phyloP scores from a whole-genome alignment of 768 basidiomycete genomes.

The Hericium rajendrae region DNA sequence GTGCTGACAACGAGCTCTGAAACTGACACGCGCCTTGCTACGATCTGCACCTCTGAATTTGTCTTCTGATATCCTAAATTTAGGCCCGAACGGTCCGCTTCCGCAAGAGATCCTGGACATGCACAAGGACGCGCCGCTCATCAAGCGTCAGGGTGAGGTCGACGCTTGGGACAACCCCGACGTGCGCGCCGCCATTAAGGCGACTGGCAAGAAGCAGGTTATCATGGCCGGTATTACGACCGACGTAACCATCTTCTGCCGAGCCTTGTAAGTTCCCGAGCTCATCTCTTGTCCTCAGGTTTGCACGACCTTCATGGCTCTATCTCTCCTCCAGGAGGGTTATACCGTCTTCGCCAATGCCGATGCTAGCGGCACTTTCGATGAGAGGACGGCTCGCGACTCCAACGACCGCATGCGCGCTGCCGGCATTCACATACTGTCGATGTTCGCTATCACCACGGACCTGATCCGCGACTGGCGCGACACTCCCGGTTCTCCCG shows the following conservation, averaged over 20 bases:
- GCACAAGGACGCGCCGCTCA: slow-evolving; percentile 34
- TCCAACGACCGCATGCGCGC: slow-evolving; percentile 40
- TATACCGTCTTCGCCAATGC: slow-evolving; percentile 39
- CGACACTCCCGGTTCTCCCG: slow-evolving; percentile 31
- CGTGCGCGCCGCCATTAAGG: slow-evolving; percentile 35
- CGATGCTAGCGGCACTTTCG: slow-evolving; percentile 36
- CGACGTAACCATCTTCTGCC: slow-evolving; percentile 25
- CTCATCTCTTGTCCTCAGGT: slow-evolving; percentile 22
- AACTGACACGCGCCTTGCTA: slow-evolving; percentile 21
- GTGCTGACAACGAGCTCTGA: slow-evolving; percentile 37
- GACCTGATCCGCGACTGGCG: slow-evolving; percentile 47
- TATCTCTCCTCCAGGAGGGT: slow-evolving; percentile 35
- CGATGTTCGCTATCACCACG: slow-evolving; percentile 32
- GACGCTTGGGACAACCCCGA: slow-evolving; percentile 43
- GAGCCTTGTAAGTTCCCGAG: background rate
- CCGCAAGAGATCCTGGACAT: slow-evolving; percentile 34
- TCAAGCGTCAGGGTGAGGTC: slow-evolving; percentile 40
- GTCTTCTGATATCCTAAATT: background rate
- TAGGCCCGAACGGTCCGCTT: slow-evolving; percentile 41
- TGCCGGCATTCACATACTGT: slow-evolving; percentile 37
- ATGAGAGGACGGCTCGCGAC: slow-evolving; percentile 29
- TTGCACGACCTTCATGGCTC: slow-evolving; percentile 38
- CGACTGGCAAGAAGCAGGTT: slow-evolving; percentile 40
- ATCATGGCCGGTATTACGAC: slow-evolving; percentile 42
- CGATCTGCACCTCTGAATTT: background rate